phyloP scores from a whole-genome alignment of 805 yeast genomes.

The Barnettozyma salicaria region DNA sequence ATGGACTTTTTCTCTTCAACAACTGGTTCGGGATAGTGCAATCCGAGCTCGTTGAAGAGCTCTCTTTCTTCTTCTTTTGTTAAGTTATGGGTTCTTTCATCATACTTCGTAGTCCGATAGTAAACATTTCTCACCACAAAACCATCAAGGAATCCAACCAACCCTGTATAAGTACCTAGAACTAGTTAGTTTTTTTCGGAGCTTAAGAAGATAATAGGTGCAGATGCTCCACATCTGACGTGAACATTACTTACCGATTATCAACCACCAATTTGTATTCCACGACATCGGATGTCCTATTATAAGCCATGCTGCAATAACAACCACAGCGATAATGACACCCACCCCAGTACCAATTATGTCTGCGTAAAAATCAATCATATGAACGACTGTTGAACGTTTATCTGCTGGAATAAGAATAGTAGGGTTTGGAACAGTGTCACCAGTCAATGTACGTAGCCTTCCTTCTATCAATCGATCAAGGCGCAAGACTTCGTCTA shows the following conservation, averaged over 20 bases:
- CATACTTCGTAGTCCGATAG: slow-evolving; percentile 6
- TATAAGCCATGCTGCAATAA: slow-evolving; percentile 4
- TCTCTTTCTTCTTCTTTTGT: slow-evolving; percentile 5
- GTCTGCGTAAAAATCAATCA: slow-evolving; percentile 10
- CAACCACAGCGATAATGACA: slow-evolving; percentile 3
- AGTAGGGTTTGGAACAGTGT: slow-evolving; percentile 2
- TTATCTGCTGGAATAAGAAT: slow-evolving; percentile 3
- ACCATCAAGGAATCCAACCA: slow-evolving; percentile 11
- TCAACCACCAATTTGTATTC: slow-evolving; percentile 11
- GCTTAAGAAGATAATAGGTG: no score
- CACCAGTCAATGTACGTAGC: slow-evolving; percentile 4
- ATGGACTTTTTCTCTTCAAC: not conserved
- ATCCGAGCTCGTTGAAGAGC: slow-evolving; percentile 3
- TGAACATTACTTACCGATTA: slow-evolving; percentile 4
- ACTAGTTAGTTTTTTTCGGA: not conserved
- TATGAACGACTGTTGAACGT: not conserved
- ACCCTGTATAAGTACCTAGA: slow-evolving; percentile 7
- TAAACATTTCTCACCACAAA: slow-evolving; percentile 12
- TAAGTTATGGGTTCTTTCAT: slow-evolving; percentile 1
- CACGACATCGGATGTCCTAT: slow-evolving; percentile 10
- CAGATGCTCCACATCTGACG: no score
- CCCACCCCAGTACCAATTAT: slow-evolving; percentile 11
- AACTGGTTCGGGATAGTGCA: slow-evolving; percentile 2
- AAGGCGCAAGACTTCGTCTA: slow-evolving; percentile 3
- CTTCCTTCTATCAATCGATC: slow-evolving; percentile 6